phyloP scores from a whole-genome alignment of 1,139 yeast species.

The Yamadazyma sp. region DNA sequence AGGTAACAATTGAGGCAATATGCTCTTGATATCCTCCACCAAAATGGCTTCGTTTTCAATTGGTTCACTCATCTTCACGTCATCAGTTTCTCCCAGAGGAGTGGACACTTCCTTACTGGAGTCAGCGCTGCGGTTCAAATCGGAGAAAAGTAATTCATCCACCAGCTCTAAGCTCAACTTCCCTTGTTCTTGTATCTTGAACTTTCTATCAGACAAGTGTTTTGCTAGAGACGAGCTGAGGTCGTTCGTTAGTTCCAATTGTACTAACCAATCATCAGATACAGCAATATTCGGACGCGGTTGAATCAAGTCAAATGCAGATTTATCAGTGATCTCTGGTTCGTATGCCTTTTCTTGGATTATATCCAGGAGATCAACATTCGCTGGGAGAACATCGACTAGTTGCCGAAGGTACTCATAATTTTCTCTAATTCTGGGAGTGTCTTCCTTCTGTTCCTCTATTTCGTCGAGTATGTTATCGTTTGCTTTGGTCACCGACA shows the following conservation, averaged over 20 bases:
- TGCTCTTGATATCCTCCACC: constrained; percentile 18
- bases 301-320: constrained; percentile 32
- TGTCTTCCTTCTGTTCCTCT: constrained; percentile 1
- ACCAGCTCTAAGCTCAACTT: constrained; percentile 31
- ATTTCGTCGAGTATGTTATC: constrained; percentile 6
- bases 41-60: constrained; percentile 15
- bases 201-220: constrained; percentile 17
- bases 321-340: constrained; percentile 49
- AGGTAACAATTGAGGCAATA: constrained; percentile 22
- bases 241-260: constrained; percentile 57
- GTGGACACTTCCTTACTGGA: constrained; percentile 23
- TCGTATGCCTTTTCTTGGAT: constrained; percentile 68
- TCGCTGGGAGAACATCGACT: constrained; percentile 31
- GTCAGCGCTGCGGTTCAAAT: constrained; percentile 34
- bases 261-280: constrained; percentile 64
- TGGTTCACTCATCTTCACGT: constrained; percentile 11
- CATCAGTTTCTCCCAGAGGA: constrained; percentile 19
- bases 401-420: constrained; percentile 38
- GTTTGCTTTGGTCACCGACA: not conserved
- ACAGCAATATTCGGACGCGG: constrained; percentile 42
- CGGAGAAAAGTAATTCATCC: constrained; percentile 58
- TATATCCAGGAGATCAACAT: constrained; percentile 37
- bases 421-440: constrained; percentile 18
- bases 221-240: constrained; percentile 50
- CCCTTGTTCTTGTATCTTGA: constrained; percentile 13